Base-by-base conservation (phyloP, 371 early-diverging fungal genomes). In the Mucor indicus region DNA sequence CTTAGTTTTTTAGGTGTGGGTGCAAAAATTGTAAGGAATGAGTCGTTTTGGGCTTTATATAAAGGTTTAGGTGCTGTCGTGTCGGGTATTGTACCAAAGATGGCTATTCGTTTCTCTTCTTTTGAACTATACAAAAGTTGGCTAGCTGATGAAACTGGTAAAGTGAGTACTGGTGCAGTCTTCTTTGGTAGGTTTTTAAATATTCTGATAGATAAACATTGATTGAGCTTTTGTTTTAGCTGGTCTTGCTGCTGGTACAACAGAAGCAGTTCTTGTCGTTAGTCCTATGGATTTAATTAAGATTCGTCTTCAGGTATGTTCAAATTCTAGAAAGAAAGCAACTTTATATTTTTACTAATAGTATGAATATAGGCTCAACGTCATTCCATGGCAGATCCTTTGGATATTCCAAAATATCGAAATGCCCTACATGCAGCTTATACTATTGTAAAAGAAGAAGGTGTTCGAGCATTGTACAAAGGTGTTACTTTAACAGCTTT, bases 261-360 rank as follows among this genome's bases (percentile, higher is more conserved):
- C 98, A 9, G 98, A 98, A 68, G 91, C 96, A n/a, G 87, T 96
- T 7, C 47, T 91, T 22, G 96, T 96, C 16, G 96, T 96, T n/a
- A 93, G 93, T 4, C 97, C 97, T 15, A 95, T 95, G 95, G 96
- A 96, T 49, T 90, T 97, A 27, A 87, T 97, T 70, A 97, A 96
- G 75, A 95, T 96, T 58, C 90, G 98, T 56, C 75, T 96, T 50
- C 96, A 98, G 72, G 67, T 60, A 65, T 49, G 29, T 44, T 44
- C 44, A 12, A 25, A 17, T 17, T 25, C 17, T 22, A 16, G 17
- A 11, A 10, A 29, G 21, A 32, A 7, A 32, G 35, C 33, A 7
- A 35, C 21, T 21, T 36, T 23, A 13, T 9, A 15, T 19, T 25
- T 24, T 35, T 3, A 44, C 31, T 33, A 9, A 21, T 20, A 1